Base-by-base conservation (phyloP, 2,329 filamentous ascomycete genomes). In the Xylaria sp. region DNA sequence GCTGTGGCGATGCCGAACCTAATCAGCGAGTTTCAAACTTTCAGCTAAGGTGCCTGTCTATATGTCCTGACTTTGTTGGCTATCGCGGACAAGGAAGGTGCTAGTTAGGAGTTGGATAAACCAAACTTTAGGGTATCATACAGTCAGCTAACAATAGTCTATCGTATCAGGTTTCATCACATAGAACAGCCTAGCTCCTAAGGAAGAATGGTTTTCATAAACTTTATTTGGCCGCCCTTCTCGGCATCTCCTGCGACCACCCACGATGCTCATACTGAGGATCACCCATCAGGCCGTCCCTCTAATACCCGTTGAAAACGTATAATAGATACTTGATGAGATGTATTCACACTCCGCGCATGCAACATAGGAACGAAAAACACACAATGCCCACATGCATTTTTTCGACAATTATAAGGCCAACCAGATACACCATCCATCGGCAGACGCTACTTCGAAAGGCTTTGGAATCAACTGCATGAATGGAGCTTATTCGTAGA, bases 401-500 rank as follows among this genome's bases (percentile, higher is more conserved):
- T 10, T 7, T 17, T 26, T 23, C 9, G 49, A 60, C 2, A 38
- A 26, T 26, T 17, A 10, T 23, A n/a, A 15, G 17, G 20, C 4
- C 26, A 31, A 28, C 15, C 10, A 40, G 31, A 42, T 4, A 11
- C 6, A 42, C 10, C 23, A 26, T 6, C 7, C 4, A 40, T 26
- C 26, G 6, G 10, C 26, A 31, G 13, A 48, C 3, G 13, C 20
- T 33, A 3, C 6, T 31, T 23, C 23, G 7, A 6, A n/a, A n/a
- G 13, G 26, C 10, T 23, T 17, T 13, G 28, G 10, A 17, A 11
- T 48, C 17, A 3, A 6, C 23, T 3, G 9, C 7, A 9, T 31
- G 17, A 36, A 11, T 2, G 6, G 2, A 20, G 17, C 6, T 49
- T 46, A 81, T 62, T 79, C 72, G 59, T 85, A 85, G 31, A 84